A percentile compares a stretch with the other conserved stretches of the same genome.
Conservation (phyloP, 805 yeast species). For the Candida ascalaphidarum region DNA sequence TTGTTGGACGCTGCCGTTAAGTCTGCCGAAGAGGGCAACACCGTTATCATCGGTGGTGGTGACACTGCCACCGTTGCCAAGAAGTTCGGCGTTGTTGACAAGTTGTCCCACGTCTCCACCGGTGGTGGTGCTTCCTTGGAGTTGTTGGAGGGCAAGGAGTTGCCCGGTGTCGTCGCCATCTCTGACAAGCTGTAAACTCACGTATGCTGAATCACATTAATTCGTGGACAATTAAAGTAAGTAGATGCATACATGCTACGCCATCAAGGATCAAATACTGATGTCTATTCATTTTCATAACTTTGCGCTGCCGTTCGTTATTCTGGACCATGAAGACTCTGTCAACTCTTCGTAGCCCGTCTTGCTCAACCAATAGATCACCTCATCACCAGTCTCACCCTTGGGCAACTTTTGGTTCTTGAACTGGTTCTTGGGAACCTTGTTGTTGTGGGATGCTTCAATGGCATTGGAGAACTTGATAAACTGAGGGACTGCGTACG, state of each 20-base stretch:
- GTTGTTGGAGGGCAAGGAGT: slow-evolving; percentile 95
- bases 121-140: slow-evolving; percentile 99
- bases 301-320: slow-evolving; percentile 30
- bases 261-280: no score
- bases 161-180: slow-evolving; percentile 95
- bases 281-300: slow-evolving; percentile 11
- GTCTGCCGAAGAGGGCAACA: slow-evolving; percentile 80
- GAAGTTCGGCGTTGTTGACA: slow-evolving; percentile 94
- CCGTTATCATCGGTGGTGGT: slow-evolving; percentile 98
- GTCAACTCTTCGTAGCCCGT: slow-evolving; percentile 51
- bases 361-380: slow-evolving; percentile 61
- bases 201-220: no score
- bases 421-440: slow-evolving; percentile 62
- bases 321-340: slow-evolving; percentile 44
- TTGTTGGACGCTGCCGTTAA: slow-evolving; percentile 82
- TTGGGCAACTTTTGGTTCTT: slow-evolving; percentile 63
- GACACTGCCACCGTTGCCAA: slow-evolving; percentile 99
- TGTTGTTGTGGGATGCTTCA: slow-evolving; percentile 71
- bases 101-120: slow-evolving; percentile 96
- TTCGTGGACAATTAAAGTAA: no score
- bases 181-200: slow-evolving; percentile 24
- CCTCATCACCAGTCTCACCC: slow-evolving; percentile 52
- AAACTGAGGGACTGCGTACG: slow-evolving; percentile 80
- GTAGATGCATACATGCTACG: no score
- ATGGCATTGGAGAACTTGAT: slow-evolving; percentile 52